A percentile compares a stretch with the other conserved stretches of the same genome.
These are phyloP conservation scores for Psidium guajava DNA, from an alignment of 345 rosid genomes.

Conservation along the genomic window DNA sequence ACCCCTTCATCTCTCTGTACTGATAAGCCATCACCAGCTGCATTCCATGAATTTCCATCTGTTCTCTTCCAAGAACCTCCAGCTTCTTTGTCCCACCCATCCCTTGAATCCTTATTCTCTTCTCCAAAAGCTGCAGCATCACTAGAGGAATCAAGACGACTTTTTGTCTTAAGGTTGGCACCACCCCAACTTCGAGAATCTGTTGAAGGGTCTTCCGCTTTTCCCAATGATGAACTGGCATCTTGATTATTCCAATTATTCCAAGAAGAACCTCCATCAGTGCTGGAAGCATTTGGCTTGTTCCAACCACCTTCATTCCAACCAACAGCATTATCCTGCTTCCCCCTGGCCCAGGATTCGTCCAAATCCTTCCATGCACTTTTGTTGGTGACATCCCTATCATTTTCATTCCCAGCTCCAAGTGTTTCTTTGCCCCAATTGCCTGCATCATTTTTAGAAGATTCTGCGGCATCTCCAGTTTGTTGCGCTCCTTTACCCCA, in stretches of 20 bases:
- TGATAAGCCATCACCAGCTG: not conserved
- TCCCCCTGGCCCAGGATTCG: conserved; percentile 14
- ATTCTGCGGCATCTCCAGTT: conserved; percentile 8
- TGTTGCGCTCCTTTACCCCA: conserved; percentile 32
- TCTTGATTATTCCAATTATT: conserved; percentile 4
- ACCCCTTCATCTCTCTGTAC: not conserved
- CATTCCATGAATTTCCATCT: conserved; percentile 3
- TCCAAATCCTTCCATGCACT: not conserved
- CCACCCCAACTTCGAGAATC: conserved; percentile 3
- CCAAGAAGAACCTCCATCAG: conserved; percentile 14
- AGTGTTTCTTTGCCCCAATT: conserved; percentile 24
- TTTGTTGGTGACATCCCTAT: not conserved
- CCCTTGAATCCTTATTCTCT: not conserved
- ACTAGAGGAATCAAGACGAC: conserved; percentile 1
- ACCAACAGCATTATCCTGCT: not conserved
- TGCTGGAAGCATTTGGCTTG: conserved; percentile 5
- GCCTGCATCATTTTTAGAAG: conserved; percentile 10
- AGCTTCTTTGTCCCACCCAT: not conserved
- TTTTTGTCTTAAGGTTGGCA: not conserved
- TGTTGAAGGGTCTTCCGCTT: not conserved
- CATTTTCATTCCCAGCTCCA: conserved; percentile 10
- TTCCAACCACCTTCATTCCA: conserved; percentile 1
- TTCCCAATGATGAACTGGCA: conserved; percentile 3
- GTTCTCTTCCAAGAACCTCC: not conserved
- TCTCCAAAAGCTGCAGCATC: not conserved